Conservation (phyloP, 306 rosid genomes). For the Sechiopsis laciniata region DNA sequence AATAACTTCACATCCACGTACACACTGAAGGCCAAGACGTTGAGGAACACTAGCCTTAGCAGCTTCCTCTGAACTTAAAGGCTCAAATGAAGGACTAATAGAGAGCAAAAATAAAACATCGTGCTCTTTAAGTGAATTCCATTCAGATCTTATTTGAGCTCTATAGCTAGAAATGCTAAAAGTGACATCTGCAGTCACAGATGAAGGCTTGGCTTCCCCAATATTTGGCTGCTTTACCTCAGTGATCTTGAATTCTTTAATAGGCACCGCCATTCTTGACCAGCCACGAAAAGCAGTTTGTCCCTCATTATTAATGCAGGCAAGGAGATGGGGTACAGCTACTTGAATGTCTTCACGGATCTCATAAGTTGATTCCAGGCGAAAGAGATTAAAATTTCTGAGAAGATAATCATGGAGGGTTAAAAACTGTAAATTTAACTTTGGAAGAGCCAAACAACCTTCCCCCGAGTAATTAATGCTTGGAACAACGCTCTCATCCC, state of each 20-base stretch:
- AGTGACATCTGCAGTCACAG: conserved; percentile 84
- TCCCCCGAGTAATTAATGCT: conserved; percentile 97
- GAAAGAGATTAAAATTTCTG: conserved; percentile 88
- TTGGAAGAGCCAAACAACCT: conserved; percentile 98
- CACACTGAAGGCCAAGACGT: conserved; percentile 87
- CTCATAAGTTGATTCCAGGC: conserved; percentile 96
- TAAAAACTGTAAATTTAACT: conserved; percentile 84
- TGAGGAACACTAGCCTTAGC: conserved; percentile 82
- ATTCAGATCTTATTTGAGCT: conserved; percentile 88
- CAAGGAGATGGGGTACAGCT: conserved; percentile 93
- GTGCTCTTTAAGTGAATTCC: conserved; percentile 93
- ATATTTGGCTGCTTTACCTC: conserved; percentile 93
- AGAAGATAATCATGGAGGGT: conserved; percentile 98
- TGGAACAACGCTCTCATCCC: conserved; percentile 99
- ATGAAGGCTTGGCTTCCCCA: conserved; percentile 94
- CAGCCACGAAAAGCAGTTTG: conserved; percentile 91
- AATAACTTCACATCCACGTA: conserved; percentile 88
- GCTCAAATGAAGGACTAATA: conserved; percentile 84
- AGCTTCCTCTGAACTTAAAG: conserved; percentile 80
- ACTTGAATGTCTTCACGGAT: conserved; percentile 97
- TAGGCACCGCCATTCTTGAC: conserved; percentile 98
- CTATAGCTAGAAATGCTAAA: conserved; percentile 82
- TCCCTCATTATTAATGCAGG: conserved; percentile 79
- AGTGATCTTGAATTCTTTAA: conserved; percentile 68
- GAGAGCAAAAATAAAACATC: conserved; percentile 89